phyloP scores from a whole-genome alignment of 1,139 yeast species.

The Suhomyces coccinellae region DNA sequence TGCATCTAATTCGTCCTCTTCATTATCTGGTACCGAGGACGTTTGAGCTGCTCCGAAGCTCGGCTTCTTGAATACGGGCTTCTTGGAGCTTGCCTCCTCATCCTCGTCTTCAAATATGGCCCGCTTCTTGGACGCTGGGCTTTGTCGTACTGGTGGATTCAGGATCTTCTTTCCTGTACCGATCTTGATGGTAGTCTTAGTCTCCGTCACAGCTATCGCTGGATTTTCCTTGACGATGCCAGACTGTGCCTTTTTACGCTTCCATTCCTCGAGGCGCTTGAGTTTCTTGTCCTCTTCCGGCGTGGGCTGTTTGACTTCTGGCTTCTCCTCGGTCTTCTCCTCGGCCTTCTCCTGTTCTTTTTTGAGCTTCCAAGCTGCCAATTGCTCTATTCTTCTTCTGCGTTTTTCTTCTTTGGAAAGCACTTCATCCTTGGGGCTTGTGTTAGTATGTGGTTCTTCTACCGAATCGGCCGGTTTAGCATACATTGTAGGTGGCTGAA shows the following conservation, averaged over 20 bases:
- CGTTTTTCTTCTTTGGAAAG: conserved; percentile 34
- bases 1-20: conserved; percentile 14
- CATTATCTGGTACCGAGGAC: conserved; percentile 1
- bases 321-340: conserved; percentile 1
- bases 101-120: conserved; percentile 20
- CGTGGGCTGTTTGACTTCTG: neutral
- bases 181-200: conserved; percentile 9
- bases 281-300: conserved; percentile 5
- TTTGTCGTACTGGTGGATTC: neutral
- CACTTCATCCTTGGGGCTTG: conserved; percentile 10
- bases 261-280: conserved; percentile 44
- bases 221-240: conserved; percentile 8
- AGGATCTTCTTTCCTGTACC: neutral
- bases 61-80: conserved; percentile 31
- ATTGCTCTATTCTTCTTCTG: conserved; percentile 37
- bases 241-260: conserved; percentile 26
- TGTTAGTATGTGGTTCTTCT: conserved; percentile 17
- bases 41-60: neutral
- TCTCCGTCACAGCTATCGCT: neutral
- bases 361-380: conserved; percentile 44
- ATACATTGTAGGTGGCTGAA: conserved; percentile 1
- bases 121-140: conserved; percentile 3
- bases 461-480: conserved; percentile 1
- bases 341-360: conserved; percentile 27
- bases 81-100: conserved; percentile 1